Evolutionary conservation across 257 asterid genomes (phyloP).

Genomic region (Solanum neorickii): DNA sequence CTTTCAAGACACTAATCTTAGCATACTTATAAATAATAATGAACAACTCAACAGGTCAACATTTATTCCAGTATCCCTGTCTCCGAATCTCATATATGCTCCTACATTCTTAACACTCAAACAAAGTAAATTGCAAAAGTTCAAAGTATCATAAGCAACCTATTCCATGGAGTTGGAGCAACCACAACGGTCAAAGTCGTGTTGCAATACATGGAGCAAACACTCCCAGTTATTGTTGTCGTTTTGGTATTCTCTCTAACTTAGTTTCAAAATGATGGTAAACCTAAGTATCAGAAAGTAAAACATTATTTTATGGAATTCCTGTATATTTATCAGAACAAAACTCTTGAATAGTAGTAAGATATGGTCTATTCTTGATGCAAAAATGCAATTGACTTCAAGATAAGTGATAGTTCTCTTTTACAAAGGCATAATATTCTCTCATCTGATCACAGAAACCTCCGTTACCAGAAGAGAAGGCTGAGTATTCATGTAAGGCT

Average conservation of each 20-base stretch:
- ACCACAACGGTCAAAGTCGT: neutral
- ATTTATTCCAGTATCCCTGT: neutral
- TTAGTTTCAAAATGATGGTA: neutral
- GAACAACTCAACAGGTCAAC: neutral
- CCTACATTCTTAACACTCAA: neutral
- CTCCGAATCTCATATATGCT: neutral
- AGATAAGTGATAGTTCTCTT: neutral
- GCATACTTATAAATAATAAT: neutral
- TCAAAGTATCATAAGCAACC: neutral
- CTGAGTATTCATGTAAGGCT: neutral
- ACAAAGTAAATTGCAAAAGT: neutral
- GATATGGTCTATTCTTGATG: neutral
- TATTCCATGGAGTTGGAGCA: neutral
- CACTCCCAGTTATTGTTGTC: neutral
- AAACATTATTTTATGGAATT: neutral
- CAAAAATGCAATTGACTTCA: neutral
- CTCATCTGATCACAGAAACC: neutral
- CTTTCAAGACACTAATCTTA: neutral
- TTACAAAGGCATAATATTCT: neutral
- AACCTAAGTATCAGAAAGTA: neutral
- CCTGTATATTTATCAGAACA: neutral
- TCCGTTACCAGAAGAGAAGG: neutral
- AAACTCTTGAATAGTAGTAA: neutral
- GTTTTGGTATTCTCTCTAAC: neutral
- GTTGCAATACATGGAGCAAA: neutral